Evolutionary conservation across 1,139 yeast genomes (phyloP).

Genomic region (Candida frijolesensis): DNA sequence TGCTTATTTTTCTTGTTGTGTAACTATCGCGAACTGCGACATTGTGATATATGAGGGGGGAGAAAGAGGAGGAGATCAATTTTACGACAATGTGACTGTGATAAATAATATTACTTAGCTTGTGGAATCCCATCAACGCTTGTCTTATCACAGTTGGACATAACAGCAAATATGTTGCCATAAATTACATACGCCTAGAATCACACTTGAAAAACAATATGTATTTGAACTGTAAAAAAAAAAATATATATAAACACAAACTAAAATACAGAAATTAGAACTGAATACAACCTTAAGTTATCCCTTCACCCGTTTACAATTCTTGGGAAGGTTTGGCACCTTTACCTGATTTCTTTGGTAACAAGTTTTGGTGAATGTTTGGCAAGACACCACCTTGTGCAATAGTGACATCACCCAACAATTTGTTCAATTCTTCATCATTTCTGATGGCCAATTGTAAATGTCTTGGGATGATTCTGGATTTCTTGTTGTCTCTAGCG

Average conservation of each 20-base stretch:
- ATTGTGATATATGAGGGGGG: no score
- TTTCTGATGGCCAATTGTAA: constrained; percentile 97
- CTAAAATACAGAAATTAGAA: constrained; percentile 1
- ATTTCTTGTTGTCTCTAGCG: constrained; percentile 97
- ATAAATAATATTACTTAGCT: no score
- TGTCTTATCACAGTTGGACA: no score
- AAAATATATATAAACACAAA: not conserved
- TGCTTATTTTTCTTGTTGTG: not conserved
- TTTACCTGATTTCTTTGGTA: constrained; percentile 89
- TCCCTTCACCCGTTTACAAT: constrained; percentile 29
- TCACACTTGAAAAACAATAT: not conserved
- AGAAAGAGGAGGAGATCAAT: no score
- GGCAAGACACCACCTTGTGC: constrained; percentile 99
- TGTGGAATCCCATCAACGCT: no score
- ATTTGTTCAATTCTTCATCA: constrained; percentile 94
- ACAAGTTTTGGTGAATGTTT: constrained; percentile 92
- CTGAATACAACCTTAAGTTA: not conserved
- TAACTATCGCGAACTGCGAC: no score
- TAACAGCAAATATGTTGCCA: no score
- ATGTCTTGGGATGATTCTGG: constrained; percentile 98
- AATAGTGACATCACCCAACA: constrained; percentile 61
- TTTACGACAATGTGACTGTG: no score
- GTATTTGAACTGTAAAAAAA: not conserved
- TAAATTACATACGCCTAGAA: not conserved
- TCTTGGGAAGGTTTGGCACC: constrained; percentile 79